Evolutionary conservation across 352 stramenopile genomes (phyloP), one percentile per base, ranked within the genome.

Genomic region (Globisporangium echinulatum): DNA sequence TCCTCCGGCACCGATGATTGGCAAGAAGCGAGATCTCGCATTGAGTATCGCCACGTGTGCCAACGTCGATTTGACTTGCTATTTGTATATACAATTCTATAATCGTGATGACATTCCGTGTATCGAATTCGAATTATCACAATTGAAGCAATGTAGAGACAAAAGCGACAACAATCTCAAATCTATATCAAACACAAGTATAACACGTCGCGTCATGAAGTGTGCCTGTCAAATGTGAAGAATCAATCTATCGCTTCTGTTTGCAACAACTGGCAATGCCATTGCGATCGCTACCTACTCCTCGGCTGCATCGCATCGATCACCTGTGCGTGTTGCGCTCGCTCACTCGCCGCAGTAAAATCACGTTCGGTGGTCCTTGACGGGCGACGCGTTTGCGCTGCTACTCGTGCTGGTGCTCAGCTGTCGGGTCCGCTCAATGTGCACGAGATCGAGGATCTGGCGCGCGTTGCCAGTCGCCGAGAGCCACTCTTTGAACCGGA

Each of bases 401-500:
- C 52, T 13, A 11, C 33, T 37, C 42, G 42, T 46, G 15, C 42
- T 46, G 9, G 42, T 13, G 42, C 42, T 13, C 33, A 38, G 33
- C 17, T 62, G 58, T n/a, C 71, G 75, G 37, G 62, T 63, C 36
- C 72, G 74, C 63, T 94, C 84, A 25, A 94, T 78, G 11, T 94
- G 78, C 54, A 97, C 86, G 9, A 97, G 69, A 58, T 97, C 88
- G 36, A 96, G 74, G 33, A 97, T 87, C 70, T 97, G 87, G 7
- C 88, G 79, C 58, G 89, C 77, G 52, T 96, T 92, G 59, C 85
- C 88, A 15, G 87, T 92, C 8, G 82, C 67, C 14, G 85, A 84
- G 14, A 97, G 77, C 88, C 88, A 97, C 64, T 97, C 87, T 67
- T 90, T 91, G 62, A 92, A 93, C 38, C 78, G 80, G 56, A 79